Conservation (phyloP, 352 stramenopile species). For the Globisporangium spiculum region DNA sequence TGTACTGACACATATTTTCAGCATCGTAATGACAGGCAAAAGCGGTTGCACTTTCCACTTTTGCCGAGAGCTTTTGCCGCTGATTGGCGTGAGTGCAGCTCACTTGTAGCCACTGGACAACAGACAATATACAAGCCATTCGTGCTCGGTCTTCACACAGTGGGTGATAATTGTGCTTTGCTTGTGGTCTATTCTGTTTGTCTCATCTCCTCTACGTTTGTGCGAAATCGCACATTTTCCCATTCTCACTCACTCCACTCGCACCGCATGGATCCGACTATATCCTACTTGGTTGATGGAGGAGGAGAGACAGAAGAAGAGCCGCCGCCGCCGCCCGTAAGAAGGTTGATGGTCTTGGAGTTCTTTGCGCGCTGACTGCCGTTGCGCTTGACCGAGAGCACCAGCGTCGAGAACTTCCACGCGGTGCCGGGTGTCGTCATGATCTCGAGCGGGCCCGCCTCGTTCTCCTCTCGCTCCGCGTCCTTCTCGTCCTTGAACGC, state of each 20-base stretch:
- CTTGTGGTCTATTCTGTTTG: conserved; percentile 14
- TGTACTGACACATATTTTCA: not conserved
- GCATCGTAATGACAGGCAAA: not conserved
- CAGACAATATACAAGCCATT: too few species aligned
- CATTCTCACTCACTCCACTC: not conserved
- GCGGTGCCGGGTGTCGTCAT: conserved; percentile 64
- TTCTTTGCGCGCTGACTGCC: conserved; percentile 54
- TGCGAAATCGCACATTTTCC: not conserved
- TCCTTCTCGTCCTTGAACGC: conserved; percentile 55
- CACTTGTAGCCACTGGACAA: conserved; percentile 2
- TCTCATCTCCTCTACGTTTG: not conserved
- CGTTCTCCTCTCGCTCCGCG: conserved; percentile 12
- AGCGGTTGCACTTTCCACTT: not conserved
- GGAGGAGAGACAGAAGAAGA: not conserved
- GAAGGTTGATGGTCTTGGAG: conserved; percentile 64
- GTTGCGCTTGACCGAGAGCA: conserved; percentile 61
- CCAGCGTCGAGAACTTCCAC: conserved; percentile 75
- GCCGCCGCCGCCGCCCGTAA: conserved; percentile 11
- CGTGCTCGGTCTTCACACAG: not conserved
- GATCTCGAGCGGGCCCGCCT: conserved; percentile 16
- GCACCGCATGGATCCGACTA: not conserved
- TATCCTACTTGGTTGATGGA: not conserved
- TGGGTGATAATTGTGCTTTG: not conserved
- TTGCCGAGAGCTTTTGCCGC: not conserved
- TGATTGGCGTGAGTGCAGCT: conserved; percentile 16